phyloP scores from a whole-genome alignment of 257 asterid species.

The Rehmannia glutinosa region DNA sequence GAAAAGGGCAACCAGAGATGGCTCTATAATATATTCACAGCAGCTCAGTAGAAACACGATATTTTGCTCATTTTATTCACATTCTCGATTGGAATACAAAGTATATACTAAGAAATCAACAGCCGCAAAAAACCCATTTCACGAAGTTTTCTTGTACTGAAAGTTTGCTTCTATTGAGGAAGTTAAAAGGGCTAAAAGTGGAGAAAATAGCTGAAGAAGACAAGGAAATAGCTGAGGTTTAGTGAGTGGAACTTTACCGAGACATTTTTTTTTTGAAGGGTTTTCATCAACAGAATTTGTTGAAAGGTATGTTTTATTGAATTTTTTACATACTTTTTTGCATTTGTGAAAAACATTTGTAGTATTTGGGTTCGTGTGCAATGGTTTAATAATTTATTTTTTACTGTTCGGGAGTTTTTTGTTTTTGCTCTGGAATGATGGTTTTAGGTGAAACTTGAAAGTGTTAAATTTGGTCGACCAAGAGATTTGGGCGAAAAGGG shows the following conservation, averaged over 20 bases:
- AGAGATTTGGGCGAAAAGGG: background rate
- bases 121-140: too few species aligned
- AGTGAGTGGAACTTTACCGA: background rate
- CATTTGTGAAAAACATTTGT: background rate
- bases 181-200: background rate
- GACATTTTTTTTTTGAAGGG: background rate
- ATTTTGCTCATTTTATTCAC: too few species aligned
- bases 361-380: background rate
- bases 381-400: background rate
- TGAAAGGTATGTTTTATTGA: constrained; percentile 28
- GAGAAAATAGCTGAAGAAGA: background rate
- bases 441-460: background rate
- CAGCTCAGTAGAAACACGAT: too few species aligned
- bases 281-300: background rate
- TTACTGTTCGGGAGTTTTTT: background rate
- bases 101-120: too few species aligned
- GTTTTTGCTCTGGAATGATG: background rate
- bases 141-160: too few species aligned
- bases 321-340: background rate
- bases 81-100: too few species aligned
- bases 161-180: too few species aligned
- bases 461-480: background rate
- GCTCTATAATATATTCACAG: too few species aligned
- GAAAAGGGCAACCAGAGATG: too few species aligned
- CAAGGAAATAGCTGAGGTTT: background rate